Base-by-base conservation (phyloP, 352 stramenopile species). In the Globisporangium rhizosaccharum region DNA sequence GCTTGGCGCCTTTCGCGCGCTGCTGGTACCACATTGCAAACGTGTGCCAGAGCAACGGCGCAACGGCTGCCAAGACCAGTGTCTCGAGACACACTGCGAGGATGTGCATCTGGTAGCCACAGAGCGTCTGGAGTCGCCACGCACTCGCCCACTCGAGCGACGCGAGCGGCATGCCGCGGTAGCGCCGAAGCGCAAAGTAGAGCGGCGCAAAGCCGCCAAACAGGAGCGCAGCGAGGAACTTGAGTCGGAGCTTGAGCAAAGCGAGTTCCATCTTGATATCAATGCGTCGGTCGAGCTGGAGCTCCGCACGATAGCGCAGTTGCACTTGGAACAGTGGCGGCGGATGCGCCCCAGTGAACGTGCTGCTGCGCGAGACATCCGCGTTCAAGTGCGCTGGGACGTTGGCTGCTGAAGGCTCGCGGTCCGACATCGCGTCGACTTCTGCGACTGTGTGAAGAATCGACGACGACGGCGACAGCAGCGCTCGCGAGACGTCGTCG, bases 241-340 rank as follows among this genome's bases (percentile, higher is more conserved):
- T 30, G 9, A 70, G 36, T 7, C 64, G 50, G 30, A 56, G 56
- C 15, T 37, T 42, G 2, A 67, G 20, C 7, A 68, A 11, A 1
- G 23, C 45, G 17, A 56, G 10, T 5, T 65, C 46, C n/a, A 67
- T 20, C 6, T 53, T 33, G 26, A 47, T 56, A 28, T 73, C 68
- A n/a, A 77, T 62, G 10, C 66, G 49, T 48, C 53, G 47, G 28
- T 77, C 67, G 12, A 74, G 37, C 23, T 74, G 66, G 9, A 77
- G 41, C 50, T 77, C 66, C 2, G 63, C 33, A 23, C 58, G 66
- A 30, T 70, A 77, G 14, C 72, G 66, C 15, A 77, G 57, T 2
- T 64, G 60, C 28, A 77, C 46, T 7, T 68, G 28, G 18, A 77
- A 77, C 1, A 44, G 56, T 17, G 66, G 69, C 2, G 61, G 56